Evolutionary conservation across 2,329 filamentous ascomycete species (phyloP), one percentile per base, ranked within the genome.

Genomic region (Beauveria medogensis): DNA sequence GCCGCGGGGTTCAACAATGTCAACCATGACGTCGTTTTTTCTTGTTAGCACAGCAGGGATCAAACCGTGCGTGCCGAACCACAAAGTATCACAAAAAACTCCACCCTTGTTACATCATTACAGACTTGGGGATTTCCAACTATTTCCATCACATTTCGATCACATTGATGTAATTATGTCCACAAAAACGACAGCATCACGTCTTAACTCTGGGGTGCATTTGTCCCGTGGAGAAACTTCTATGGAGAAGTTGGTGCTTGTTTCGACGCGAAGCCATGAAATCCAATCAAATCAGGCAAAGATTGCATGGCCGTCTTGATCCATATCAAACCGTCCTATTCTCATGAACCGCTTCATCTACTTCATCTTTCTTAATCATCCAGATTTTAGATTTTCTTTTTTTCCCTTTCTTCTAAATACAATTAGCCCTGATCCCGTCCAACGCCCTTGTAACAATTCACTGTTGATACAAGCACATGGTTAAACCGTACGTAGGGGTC

Each of bases 231-330:
- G 55, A 59, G 56, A 59, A 57, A 6, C 1, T 50, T 50, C 48
- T 52, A 58, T 58, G 55, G 56, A 52, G 47, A 52, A 59, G 10
- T 2, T 24, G 22, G 18, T 52, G 56, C 47, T 58, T 59, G 56
- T 52, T 59, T 52, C 24, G n/a, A 59, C 56, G 24, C 20, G 46
- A 50, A 7, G 24, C 18, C 18, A 7, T 59, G 24, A 28, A 44
- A 55, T 28, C 8, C 8, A 30, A 37, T 20, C n/a, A 22, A 40
- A 34, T 10, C 10, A 4, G 56, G 56, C 34, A 24, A 52, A 47
- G 12, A 34, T 18, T 41, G 10, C 24, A 52, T 34, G 47, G 7
- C 47, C n/a, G 16, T 44, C 14, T 28, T 14, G 12, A 30, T 7
- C 18, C 12, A 24, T 59, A 59, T 59, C 24, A 59, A 43, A 37